A percentile compares a stretch with the other conserved stretches of the same genome.
phyloP scores from a whole-genome alignment of 371 early-diverging fungal species.

The Mortierella sp. region DNA sequence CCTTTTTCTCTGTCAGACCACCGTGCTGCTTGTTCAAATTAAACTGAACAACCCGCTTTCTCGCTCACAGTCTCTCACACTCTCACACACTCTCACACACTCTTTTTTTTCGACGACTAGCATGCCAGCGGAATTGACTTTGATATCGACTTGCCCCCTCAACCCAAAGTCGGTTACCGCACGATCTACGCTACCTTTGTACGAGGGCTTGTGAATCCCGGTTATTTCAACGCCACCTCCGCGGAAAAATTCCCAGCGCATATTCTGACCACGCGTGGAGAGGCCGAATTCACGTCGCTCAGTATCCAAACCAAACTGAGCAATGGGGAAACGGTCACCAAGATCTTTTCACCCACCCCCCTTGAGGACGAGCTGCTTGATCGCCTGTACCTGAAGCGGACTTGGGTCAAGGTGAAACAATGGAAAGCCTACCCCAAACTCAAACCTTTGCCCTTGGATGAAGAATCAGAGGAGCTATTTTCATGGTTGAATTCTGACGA shows the following conservation, averaged over 20 bases:
- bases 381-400: conserved; percentile 58
- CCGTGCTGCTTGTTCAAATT: not conserved
- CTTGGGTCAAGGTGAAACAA: conserved; percentile 64
- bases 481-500: not conserved
- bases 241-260: conserved; percentile 58
- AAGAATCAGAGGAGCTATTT: conserved; percentile 2
- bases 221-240: conserved; percentile 59
- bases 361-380: conserved; percentile 58
- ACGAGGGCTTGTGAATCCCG: conserved; percentile 64
- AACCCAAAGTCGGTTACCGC: conserved; percentile 57
- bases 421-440: conserved; percentile 80
- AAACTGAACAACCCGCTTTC: not conserved
- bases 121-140: conserved; percentile 48
- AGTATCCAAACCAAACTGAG: conserved; percentile 56
- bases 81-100: not conserved
- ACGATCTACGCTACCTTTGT: conserved; percentile 74
- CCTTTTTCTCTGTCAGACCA: not conserved
- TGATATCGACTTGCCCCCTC: conserved; percentile 45
- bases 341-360: conserved; percentile 64
- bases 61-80: not conserved
- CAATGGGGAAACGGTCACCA: conserved; percentile 65
- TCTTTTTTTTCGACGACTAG: conserved; percentile 13
- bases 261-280: conserved; percentile 64
- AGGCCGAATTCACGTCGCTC: conserved; percentile 62
- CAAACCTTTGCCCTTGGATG: conserved; percentile 42